Percentiles rank a stretch among this genome's conserved stretches.
Conservation (phyloP, 177 flowering plant genomes). For the Vitis hybrid region DNA sequence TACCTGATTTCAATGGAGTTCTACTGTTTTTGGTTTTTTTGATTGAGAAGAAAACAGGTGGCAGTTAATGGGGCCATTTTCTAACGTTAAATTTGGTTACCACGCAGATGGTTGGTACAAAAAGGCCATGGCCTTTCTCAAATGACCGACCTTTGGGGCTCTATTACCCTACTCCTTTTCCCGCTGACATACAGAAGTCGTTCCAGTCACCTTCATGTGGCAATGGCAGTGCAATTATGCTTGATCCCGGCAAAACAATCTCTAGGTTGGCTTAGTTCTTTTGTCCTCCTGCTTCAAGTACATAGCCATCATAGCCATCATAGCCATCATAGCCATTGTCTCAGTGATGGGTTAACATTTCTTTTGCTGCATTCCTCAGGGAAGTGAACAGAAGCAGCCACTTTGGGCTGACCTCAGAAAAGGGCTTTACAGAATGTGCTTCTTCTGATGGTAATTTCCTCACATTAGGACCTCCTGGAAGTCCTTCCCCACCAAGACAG, state of each 20-base stretch:
- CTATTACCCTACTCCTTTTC: neutral
- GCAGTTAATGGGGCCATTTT: neutral
- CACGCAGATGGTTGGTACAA: slow-evolving; percentile 16
- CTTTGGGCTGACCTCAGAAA: neutral
- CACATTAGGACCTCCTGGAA: slow-evolving; percentile 12
- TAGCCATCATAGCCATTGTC: no score
- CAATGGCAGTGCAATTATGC: neutral
- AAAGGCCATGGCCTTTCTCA: slow-evolving; percentile 20
- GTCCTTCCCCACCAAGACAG: neutral
- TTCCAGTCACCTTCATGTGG: slow-evolving; percentile 6
- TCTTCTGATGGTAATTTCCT: slow-evolving; percentile 3
- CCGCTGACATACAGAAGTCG: neutral
- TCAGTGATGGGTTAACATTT: no score
- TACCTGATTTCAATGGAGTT: neutral
- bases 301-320: no score
- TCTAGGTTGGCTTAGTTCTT: slow-evolving; percentile 9
- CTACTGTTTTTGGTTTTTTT: neutral
- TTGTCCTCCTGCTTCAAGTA: neutral
- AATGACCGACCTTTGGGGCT: neutral
- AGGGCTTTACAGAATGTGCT: slow-evolving; percentile 4
- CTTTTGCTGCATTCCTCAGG: slow-evolving; percentile 2
- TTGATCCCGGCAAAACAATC: neutral
- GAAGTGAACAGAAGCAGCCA: neutral
- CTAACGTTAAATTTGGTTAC: neutral
- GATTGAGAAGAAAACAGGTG: neutral